A percentile compares a stretch with the other conserved stretches of the same genome.
Conservation (phyloP, 495 filamentous ascomycete genomes). For the Tuber melanosporum region DNA sequence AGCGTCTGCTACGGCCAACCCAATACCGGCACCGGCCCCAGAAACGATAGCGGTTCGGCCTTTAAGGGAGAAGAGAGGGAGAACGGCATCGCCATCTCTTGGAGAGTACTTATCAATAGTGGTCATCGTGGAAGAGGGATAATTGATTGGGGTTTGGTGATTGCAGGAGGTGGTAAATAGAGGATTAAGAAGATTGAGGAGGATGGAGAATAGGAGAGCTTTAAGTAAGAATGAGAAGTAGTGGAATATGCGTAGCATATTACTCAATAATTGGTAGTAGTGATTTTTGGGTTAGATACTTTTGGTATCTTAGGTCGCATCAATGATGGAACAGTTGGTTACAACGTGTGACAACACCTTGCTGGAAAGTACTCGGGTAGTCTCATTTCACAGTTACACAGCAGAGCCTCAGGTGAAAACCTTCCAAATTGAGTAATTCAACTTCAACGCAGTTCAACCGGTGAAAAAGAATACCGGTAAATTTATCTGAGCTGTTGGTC, state of each 20-base stretch:
- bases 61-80: constrained; percentile 77
- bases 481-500: background rate
- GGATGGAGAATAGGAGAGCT: constrained; percentile 8
- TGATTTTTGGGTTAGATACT: background rate
- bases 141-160: background rate
- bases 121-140: constrained; percentile 31
- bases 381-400: background rate
- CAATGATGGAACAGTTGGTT: background rate
- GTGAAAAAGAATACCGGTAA: background rate
- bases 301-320: background rate
- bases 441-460: background rate
- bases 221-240: constrained; percentile 6
- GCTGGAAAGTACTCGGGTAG: background rate
- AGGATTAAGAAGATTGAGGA: constrained; percentile 1
- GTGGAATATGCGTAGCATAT: background rate
- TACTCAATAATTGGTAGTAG: background rate
- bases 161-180: background rate
- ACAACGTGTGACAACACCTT: background rate
- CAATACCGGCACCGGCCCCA: constrained; percentile 76
- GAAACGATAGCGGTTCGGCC: constrained; percentile 79
- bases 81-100: constrained; percentile 52
- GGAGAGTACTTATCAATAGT: constrained; percentile 46
- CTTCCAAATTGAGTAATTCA: background rate
- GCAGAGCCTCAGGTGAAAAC: background rate
- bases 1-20: constrained; percentile 66